Evolutionary conservation across 805 yeast genomes (phyloP), one percentile per base, ranked within the genome.

Genomic region (Saccharomycopsis sp.): DNA sequence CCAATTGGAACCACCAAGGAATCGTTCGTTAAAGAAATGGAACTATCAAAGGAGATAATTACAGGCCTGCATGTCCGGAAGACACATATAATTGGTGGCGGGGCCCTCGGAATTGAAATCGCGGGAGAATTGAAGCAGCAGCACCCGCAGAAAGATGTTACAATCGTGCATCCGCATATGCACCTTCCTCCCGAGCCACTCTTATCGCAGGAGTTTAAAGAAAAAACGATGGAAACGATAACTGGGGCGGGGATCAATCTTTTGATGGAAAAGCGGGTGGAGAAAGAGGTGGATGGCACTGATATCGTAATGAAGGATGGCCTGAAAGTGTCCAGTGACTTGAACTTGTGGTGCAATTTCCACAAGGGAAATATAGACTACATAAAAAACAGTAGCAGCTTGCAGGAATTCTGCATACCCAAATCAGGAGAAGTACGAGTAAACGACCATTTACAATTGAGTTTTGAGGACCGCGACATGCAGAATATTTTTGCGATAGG

Each of bases 101-200:
- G 84, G 17, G 79, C 83, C 1, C 67, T 78, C 22, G 84, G 83
- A 1, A 74, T 78, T 51, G 84, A 80, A 64, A 68, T 76, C 20
- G 79, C 81, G 1, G 81, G 77, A 25, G 83, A 80, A 58, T 67
- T 80, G 54, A 77, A 72, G 54, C 70, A 66, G 52, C 64, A 66
- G 20, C 76, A 68, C 61, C 73, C 74, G 1, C 70, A 70, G 2
- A 75, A 76, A 60, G 65, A 64, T 9, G 74, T 79, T 9, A 68
- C 61, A 2, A 64, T 77, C 56, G 66, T 76, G 5, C 80, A 77
- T 63, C 80, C 80, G 3, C 77, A 77, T 62, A 65, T 66, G 0
- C 56, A 58, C 15, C 67, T 76, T n/a, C 80, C 79, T 1, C 77
- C 77, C 1, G 78, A 75, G 60, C 67, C 69, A 2, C 61, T 54